Percentiles rank a stretch among this genome's conserved stretches.
These are phyloP conservation scores for Neurospora sp. DNA, from an alignment of 495 filamentous ascomycete species.

Conservation along the genomic window DNA sequence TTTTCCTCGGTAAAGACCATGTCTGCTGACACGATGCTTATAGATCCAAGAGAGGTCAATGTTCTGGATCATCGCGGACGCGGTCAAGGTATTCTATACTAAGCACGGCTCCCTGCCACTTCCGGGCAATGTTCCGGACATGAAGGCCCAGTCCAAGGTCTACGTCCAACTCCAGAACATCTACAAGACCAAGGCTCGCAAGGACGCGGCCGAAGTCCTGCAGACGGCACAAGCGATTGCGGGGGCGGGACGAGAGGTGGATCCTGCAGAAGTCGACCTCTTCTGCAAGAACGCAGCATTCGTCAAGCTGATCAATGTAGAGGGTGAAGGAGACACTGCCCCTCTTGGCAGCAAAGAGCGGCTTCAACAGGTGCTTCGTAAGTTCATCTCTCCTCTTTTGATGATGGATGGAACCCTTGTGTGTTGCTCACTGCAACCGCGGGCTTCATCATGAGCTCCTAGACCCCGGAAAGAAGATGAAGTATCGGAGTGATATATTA, in stretches of 20 bases:
- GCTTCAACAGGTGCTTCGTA: conserved; percentile 24
- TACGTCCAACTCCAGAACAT: conserved; percentile 90
- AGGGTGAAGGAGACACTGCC: conserved; percentile 11
- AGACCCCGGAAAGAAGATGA: background rate
- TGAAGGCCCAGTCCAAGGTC: conserved; percentile 91
- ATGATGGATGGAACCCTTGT: background rate
- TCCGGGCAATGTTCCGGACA: conserved; percentile 84
- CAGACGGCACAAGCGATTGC: conserved; percentile 51
- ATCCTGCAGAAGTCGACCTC: conserved; percentile 70
- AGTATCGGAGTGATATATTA: conserved; percentile 2
- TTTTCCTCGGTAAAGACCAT: conserved; percentile 3
- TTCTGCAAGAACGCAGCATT: conserved; percentile 96
- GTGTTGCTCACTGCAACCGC: background rate
- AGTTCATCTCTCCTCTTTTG: conserved; percentile 6
- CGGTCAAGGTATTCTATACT: conserved; percentile 64
- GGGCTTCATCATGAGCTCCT: background rate
- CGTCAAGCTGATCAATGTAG: conserved; percentile 68
- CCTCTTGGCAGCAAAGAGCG: conserved; percentile 13
- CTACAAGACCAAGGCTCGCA: conserved; percentile 81
- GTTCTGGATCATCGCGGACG: conserved; percentile 89
- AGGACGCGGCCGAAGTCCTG: conserved; percentile 70
- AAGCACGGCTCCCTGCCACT: conserved; percentile 66
- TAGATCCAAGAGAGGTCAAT: conserved; percentile 35
- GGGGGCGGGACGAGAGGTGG: conserved; percentile 41
- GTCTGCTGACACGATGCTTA: conserved; percentile 9